These are phyloP conservation scores for Primulina tabacum DNA, from an alignment of 257 asterid species.

Conservation along the genomic window DNA sequence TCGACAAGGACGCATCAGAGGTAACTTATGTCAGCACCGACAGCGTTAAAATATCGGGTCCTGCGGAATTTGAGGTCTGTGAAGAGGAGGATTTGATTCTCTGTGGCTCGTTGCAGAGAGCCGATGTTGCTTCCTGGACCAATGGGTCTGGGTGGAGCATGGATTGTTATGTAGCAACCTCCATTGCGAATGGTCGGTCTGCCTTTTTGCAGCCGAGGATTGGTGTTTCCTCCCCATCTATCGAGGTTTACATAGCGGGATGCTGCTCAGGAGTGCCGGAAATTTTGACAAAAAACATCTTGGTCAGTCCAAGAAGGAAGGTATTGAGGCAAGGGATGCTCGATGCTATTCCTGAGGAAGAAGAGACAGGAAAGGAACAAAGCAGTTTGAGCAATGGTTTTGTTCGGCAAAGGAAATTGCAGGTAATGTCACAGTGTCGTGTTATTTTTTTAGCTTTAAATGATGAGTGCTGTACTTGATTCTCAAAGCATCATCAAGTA, in stretches of 20 bases:
- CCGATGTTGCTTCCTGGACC: slow-evolving; percentile 47
- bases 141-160: slow-evolving; percentile 73
- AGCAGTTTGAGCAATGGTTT: slow-evolving; percentile 35
- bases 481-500: background rate
- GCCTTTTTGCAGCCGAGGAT: slow-evolving; percentile 46
- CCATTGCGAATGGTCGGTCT: slow-evolving; percentile 43
- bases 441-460: background rate
- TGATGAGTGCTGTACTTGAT: background rate
- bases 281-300: slow-evolving; percentile 56
- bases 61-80: slow-evolving; percentile 73
- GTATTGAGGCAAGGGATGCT: slow-evolving; percentile 49
- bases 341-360: slow-evolving; percentile 78
- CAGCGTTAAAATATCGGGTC: slow-evolving; percentile 65
- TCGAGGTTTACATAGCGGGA: slow-evolving; percentile 81
- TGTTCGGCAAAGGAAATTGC: slow-evolving; percentile 53
- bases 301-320: slow-evolving; percentile 62
- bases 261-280: slow-evolving; percentile 69
- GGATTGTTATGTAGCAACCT: slow-evolving; percentile 63
- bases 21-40: slow-evolving; percentile 83
- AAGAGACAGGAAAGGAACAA: slow-evolving; percentile 54
- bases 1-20: slow-evolving; percentile 67
- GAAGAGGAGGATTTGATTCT: slow-evolving; percentile 57
- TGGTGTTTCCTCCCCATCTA: slow-evolving; percentile 50
- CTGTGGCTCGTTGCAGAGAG: slow-evolving; percentile 73
- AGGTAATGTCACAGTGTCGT: slow-evolving; percentile 39